phyloP scores from a whole-genome alignment of 257 asterid species.

The Nicotiana paniculata region DNA sequence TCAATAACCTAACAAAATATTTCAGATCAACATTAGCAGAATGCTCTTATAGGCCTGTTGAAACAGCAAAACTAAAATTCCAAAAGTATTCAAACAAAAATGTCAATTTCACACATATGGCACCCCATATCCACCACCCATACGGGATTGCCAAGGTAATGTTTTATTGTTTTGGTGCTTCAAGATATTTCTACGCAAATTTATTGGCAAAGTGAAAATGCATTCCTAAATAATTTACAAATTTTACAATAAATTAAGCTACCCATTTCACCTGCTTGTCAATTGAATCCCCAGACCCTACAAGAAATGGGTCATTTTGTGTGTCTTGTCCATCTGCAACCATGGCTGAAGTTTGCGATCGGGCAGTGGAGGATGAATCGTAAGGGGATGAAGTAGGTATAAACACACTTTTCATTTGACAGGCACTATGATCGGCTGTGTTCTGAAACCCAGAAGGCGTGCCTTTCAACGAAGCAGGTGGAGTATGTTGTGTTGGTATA shows the following conservation, averaged over 20 bases:
- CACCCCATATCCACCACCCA: not conserved
- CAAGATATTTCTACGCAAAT: not conserved
- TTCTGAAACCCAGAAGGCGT: slow-evolving; percentile 51
- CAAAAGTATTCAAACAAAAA: not conserved
- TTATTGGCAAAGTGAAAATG: not conserved
- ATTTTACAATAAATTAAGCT: slow-evolving; percentile 5
- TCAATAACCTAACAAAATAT: slow-evolving; percentile 52
- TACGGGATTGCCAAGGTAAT: not conserved
- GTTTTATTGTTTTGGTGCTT: not conserved
- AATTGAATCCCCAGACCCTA: slow-evolving; percentile 55
- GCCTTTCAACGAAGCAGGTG: slow-evolving; percentile 56
- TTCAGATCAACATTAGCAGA: not conserved
- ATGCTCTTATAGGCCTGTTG: not conserved
- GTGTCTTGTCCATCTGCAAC: slow-evolving; percentile 67
- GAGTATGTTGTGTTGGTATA: slow-evolving; percentile 49
- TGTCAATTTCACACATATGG: not conserved
- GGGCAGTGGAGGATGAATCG: slow-evolving; percentile 57
- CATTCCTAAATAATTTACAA: not conserved
- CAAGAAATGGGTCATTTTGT: slow-evolving; percentile 78
- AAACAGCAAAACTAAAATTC: not conserved
- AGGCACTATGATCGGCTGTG: slow-evolving; percentile 42
- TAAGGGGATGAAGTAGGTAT: slow-evolving; percentile 69
- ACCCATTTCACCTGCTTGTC: slow-evolving; percentile 56
- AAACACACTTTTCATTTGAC: slow-evolving; percentile 52
- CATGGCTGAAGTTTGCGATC: slow-evolving; percentile 62